Conservation (phyloP, 495 filamentous ascomycete species). For the Lasiosphaeris hirsuta region DNA sequence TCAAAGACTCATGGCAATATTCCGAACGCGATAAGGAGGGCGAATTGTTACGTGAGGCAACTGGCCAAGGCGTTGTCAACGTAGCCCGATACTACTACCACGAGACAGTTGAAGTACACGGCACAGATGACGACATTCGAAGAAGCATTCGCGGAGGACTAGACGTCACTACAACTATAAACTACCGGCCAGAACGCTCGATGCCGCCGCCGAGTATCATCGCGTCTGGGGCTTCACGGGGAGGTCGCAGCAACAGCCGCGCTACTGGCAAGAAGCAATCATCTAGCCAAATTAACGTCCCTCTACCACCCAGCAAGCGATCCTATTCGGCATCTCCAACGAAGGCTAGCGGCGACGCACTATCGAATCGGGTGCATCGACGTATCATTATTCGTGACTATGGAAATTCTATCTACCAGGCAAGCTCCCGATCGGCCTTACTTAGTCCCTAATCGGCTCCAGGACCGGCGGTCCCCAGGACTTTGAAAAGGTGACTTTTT, state of each 20-base stretch:
- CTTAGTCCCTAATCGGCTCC: too few relatives aligned
- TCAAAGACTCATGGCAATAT: too few relatives aligned
- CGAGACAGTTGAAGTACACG: too few relatives aligned
- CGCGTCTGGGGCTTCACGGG: slow-evolving; percentile 9
- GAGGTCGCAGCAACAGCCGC: slow-evolving; percentile 27
- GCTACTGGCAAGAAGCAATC: slow-evolving; percentile 35
- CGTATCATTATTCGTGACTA: slow-evolving; percentile 11
- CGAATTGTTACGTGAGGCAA: too few relatives aligned
- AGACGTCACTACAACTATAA: slow-evolving; percentile 33
- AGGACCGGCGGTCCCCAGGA: too few relatives aligned
- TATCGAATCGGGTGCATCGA: slow-evolving; percentile 11
- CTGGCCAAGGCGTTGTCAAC: too few relatives aligned
- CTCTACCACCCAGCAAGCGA: slow-evolving; percentile 15
- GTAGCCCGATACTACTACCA: too few relatives aligned
- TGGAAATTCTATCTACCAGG: slow-evolving; percentile 5
- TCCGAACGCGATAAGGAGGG: too few relatives aligned
- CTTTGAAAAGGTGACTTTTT: too few relatives aligned
- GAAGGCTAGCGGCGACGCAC: slow-evolving; percentile 1
- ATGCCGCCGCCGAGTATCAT: slow-evolving; percentile 18
- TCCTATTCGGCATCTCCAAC: not conserved
- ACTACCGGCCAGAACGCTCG: slow-evolving; percentile 26
- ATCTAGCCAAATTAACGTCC: slow-evolving; percentile 23
- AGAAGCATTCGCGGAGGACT: slow-evolving; percentile 31
- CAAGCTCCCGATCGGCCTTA: slow-evolving; percentile 22
- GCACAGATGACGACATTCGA: slow-evolving; percentile 32